Base-by-base conservation (phyloP, 2,329 filamentous ascomycete genomes). In the Trichoderma sp. region DNA sequence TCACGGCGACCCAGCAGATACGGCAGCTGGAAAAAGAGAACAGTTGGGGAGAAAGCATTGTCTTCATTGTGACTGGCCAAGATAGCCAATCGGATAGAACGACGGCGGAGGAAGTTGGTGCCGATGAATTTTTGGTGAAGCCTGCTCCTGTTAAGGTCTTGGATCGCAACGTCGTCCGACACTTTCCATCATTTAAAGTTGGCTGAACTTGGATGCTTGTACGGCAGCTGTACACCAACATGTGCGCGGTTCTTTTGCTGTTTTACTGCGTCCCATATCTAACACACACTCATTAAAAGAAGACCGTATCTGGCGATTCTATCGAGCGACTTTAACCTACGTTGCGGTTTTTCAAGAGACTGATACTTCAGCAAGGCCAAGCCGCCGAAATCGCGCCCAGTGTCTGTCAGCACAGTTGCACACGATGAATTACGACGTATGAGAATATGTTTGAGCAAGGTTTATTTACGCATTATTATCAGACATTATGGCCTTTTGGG, bases 1-100 rank as follows among this genome's bases (percentile, higher is more conserved):
- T 60, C 16, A 47, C 47, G 43, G 58, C 58, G 2, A 60, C 58
- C 13, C 52, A 55, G 52, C 24, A 55, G 52, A 55, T 55, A 55
- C 52, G 52, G 3, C 52, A 29, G 16, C 27, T 55, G 52, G 52
- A 55, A 24, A 55, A 55, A 19, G 21, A 55, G 52, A 55, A 55
- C 16, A 55, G 29, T 27, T 55, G 52, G 52, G 24, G 52, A 31
- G 52, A 55, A 29, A 55, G 52, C 21, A 29, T 55, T 55, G 21
- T 55, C 14, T 55, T 55, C 16, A 55, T 55, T 55, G 52, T 55
- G 11, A 55, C 52, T 27, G 52, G 52, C 24, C 52, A 55, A 14
- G 52, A 55, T 14, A 55, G 52, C 52, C 52, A 55, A 24, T 7
- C 52, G 24, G 52, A 55, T 55, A 27, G 52, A 19, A 55, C 52